Evolutionary conservation across 805 yeast genomes (phyloP), one percentile per base, ranked within the genome.

Genomic region (Hanseniaspora guilliermondii): DNA sequence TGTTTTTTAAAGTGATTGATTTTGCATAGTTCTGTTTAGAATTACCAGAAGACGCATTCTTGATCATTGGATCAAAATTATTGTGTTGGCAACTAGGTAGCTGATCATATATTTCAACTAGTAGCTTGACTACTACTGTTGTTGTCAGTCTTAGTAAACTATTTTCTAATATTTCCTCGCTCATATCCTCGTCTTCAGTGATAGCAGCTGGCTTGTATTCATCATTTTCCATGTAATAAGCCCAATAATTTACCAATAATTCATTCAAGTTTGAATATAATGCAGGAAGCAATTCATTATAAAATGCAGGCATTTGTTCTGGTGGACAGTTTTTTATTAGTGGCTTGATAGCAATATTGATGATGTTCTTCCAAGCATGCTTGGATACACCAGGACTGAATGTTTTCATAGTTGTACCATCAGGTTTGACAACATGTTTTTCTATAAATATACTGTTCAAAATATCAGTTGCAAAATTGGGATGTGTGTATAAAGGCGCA

Each of bases 111-210:
- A 88, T 73, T 64, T 91, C 97, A 68, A 89, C 86, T 58, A 93
- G 68, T 63, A 89, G 74, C 56, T 97, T 73, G 53, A 84, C 96
- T 11, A 87, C 87, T 3, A 94, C 89, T 1, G 95, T 95, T 0
- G 97, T 89, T 39, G 93, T 76, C 65, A 93, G 97, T 60, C 98
- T 75, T 57, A 91, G 71, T 73, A 91, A 76, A 67, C 91, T 96
- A 65, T 93, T 98, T 60, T 91, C 97, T 85, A 93, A 83, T 94
- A 93, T 93, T 64, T 93, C 98, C 60, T 89, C 96, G n/a, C 93
- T 83, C 62, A 91, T 73, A 24, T 87, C 86, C 52, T 82, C 89
- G 61, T 88, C 95, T 57, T 80, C 83, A 42, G 76, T 75, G 2
- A 84, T 83, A 33, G 76, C 79, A 38, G 64, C 66, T 11, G 71